Percentiles rank a stretch among this genome's conserved stretches.
These are phyloP conservation scores for Aquilaria malaccensis DNA, from an alignment of 345 rosid genomes.

Conservation along the genomic window DNA sequence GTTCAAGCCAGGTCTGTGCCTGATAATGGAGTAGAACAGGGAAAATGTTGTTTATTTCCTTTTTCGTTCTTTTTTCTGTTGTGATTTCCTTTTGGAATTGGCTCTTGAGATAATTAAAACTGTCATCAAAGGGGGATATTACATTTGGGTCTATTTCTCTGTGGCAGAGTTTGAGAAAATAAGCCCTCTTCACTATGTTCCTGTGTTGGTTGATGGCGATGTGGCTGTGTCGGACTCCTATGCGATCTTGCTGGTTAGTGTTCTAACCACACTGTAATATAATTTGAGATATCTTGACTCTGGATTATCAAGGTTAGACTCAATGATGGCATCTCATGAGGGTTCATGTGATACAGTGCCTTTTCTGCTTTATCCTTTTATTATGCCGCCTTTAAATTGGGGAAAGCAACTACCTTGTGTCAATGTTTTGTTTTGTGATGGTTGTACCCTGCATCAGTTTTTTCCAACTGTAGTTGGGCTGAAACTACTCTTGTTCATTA, in stretches of 20 bases:
- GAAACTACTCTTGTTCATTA: background rate
- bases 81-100: too few species aligned
- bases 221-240: slow-evolving; percentile 42
- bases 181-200: slow-evolving; percentile 41
- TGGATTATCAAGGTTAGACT: background rate
- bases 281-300: background rate
- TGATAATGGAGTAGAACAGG: slow-evolving; percentile 1
- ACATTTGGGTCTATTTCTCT: slow-evolving; percentile 4
- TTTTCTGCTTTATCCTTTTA: background rate
- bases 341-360: too few species aligned
- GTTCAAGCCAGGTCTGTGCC: slow-evolving; percentile 25
- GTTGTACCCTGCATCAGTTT: background rate
- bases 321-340: background rate
- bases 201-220: slow-evolving; percentile 46
- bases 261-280: background rate
- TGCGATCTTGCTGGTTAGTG: slow-evolving; percentile 45
- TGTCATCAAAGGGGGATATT: background rate
- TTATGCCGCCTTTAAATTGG: background rate
- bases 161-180: slow-evolving; percentile 39
- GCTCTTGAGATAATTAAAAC: too few species aligned
- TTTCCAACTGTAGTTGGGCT: background rate
- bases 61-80: background rate
- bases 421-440: background rate
- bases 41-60: background rate
- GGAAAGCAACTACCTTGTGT: background rate